Evolutionary conservation across 352 stramenopile genomes (phyloP), one percentile per base, ranked within the genome.

Genomic region (Thalassiosira livingstoniorum): DNA sequence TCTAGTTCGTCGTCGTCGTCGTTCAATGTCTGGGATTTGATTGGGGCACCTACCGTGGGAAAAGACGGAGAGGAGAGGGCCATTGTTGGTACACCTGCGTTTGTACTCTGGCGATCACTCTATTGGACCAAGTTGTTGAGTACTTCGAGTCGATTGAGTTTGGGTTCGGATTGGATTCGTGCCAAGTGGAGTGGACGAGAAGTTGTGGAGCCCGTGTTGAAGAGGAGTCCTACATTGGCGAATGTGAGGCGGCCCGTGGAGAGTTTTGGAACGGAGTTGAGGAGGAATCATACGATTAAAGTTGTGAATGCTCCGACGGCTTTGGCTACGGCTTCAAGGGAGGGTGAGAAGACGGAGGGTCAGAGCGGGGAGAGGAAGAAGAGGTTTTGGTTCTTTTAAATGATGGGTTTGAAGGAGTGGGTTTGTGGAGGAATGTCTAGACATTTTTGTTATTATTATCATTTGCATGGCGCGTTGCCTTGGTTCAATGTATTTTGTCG

Each of bases 61-160:
- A 35, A 34, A 2, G 31, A 78, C 29, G 39, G 43, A 25, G 76
- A 75, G 4, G 27, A 78, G 23, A 45, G 62, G 13, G 78, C 64
- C 27, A 34, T 86, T 10, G 75, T 61, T 25, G 78, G 78, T 45
- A 66, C 21, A 27, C 57, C 71, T 23, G 78, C 78, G 2, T 86
- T 86, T 53, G 27, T 64, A 7, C 23, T 86, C 11, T 86, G 78
- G 78, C 53, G 79, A 66, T 73, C 45, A 34, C 31, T 83, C 2
- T 86, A 86, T 34, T 86, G 70, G 61, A 74, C 73, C 11, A 77
- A 83, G 72, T 57, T 85, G n/a, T 32, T 87, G 21, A 70, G 53
- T 27, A 78, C 74, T 23, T 60, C 34, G 5, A 79, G 45, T 43
- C 62, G 74, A 25, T 66, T 78, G 25, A 66, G 64, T 53, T 43